phyloP scores from a whole-genome alignment of 345 rosid genomes.

The Firmiana major region DNA sequence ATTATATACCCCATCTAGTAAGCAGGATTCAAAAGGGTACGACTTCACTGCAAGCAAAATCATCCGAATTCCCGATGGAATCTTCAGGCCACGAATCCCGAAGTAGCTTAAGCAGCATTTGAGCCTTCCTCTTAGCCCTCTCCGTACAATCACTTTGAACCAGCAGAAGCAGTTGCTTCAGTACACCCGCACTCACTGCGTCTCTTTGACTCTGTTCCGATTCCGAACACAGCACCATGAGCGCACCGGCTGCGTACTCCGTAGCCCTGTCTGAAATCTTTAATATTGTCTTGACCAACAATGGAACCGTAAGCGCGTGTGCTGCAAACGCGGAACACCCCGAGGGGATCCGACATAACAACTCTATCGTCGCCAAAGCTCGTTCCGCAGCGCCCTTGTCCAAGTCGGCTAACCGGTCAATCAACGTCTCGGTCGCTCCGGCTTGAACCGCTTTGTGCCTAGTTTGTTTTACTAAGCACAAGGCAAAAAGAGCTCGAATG shows the following conservation, averaged over 20 bases:
- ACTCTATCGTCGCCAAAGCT: conserved; percentile 80
- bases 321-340: conserved; percentile 64
- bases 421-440: conserved; percentile 61
- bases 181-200: conserved; percentile 77
- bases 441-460: conserved; percentile 73
- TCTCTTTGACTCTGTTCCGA: conserved; percentile 64
- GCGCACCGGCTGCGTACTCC: conserved; percentile 92
- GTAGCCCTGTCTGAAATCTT: conserved; percentile 88
- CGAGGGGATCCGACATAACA: conserved; percentile 66
- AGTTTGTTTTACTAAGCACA: conserved; percentile 80
- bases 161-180: conserved; percentile 73
- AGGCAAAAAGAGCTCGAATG: conserved; percentile 70
- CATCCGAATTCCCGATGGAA: conserved; percentile 52
- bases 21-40: conserved; percentile 54
- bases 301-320: conserved; percentile 73
- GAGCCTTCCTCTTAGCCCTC: conserved; percentile 95
- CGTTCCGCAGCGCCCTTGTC: conserved; percentile 84
- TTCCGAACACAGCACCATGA: conserved; percentile 67
- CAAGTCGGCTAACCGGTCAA: conserved; percentile 71
- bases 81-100: conserved; percentile 84
- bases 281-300: conserved; percentile 67
- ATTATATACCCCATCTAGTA: too few species aligned
- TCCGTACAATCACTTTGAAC: conserved; percentile 97
- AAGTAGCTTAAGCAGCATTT: conserved; percentile 73
- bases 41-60: conserved; percentile 63